Evolutionary conservation across 2,329 filamentous ascomycete species (phyloP).

Genomic region (Sarocladium brachiariae): DNA sequence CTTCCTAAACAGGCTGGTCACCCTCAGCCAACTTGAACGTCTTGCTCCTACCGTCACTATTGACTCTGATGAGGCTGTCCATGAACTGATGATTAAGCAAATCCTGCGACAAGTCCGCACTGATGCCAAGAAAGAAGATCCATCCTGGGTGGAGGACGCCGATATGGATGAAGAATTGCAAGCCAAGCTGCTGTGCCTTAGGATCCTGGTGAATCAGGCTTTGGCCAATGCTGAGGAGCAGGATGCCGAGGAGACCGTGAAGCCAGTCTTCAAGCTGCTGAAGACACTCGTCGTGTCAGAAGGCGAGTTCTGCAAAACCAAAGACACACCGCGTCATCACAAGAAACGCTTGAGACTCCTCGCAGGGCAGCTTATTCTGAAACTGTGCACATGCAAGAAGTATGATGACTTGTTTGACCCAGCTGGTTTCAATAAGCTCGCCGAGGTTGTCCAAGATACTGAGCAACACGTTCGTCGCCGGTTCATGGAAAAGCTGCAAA

Average conservation of each 20-base stretch:
- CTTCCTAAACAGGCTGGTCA: conserved; percentile 68
- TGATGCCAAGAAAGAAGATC: conserved; percentile 47
- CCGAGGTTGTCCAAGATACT: conserved; percentile 73
- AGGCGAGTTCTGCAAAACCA: conserved; percentile 72
- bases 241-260: conserved; percentile 48
- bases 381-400: conserved; percentile 69
- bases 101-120: conserved; percentile 66
- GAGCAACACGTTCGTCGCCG: conserved; percentile 65
- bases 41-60: conserved; percentile 66
- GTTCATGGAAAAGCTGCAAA: conserved; percentile 83
- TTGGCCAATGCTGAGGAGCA: conserved; percentile 50
- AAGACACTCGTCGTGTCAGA: conserved; percentile 67
- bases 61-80: conserved; percentile 68
- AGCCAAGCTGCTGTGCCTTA: conserved; percentile 78
- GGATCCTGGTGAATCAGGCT: conserved; percentile 78
- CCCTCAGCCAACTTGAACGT: conserved; percentile 68
- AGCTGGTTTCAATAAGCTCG: conserved; percentile 71
- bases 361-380: conserved; percentile 74
- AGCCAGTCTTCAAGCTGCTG: conserved; percentile 70
- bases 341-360: conserved; percentile 73
- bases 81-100: conserved; percentile 68
- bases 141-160: conserved; percentile 61
- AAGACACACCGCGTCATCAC: conserved; percentile 70
- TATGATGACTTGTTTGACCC: conserved; percentile 71
- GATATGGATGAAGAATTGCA: conserved; percentile 72